Percentiles rank a stretch among this genome's conserved stretches.
Evolutionary conservation across 352 stramenopile species (phyloP).

Genomic region (Pythium rhizo-oryzae): DNA sequence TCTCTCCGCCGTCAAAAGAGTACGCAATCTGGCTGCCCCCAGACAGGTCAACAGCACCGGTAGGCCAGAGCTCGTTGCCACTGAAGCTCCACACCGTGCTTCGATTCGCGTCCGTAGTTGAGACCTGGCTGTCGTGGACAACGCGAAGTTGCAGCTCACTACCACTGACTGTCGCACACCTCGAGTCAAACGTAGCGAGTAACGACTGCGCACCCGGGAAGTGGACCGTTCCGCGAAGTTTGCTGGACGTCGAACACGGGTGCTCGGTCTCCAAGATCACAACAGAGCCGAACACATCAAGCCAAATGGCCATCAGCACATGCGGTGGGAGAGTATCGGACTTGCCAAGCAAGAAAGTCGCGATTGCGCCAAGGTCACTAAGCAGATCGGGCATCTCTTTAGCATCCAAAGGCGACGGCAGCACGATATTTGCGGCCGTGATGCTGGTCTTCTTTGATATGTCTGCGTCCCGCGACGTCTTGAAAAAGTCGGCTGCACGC

Average conservation of each 20-base stretch:
- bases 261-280: conserved; percentile 67
- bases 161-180: conserved; percentile 44
- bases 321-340: conserved; percentile 47
- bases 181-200: conserved; percentile 66
- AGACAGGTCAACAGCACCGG: conserved; percentile 51
- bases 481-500: conserved; percentile 27
- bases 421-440: conserved; percentile 29
- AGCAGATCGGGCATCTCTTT: conserved; percentile 47
- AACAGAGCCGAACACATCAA: conserved; percentile 73
- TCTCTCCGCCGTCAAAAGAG: conserved; percentile 59
- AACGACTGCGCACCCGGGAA: conserved; percentile 64
- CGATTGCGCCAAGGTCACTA: conserved; percentile 54
- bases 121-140: not conserved
- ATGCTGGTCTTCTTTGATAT: not conserved
- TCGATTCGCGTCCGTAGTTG: not conserved
- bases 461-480: not conserved
- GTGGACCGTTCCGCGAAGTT: conserved; percentile 39
- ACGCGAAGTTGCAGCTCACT: conserved; percentile 26
- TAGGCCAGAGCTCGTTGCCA: conserved; percentile 45
- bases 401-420: conserved; percentile 49
- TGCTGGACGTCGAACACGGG: conserved; percentile 43
- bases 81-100: conserved; percentile 17
- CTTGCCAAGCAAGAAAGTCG: conserved; percentile 66
- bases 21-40: conserved; percentile 62
- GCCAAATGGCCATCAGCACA: conserved; percentile 69